Percentiles rank a stretch among this genome's conserved stretches.
phyloP scores from a whole-genome alignment of 139 green algal species.

The Chlorella sp. region DNA sequence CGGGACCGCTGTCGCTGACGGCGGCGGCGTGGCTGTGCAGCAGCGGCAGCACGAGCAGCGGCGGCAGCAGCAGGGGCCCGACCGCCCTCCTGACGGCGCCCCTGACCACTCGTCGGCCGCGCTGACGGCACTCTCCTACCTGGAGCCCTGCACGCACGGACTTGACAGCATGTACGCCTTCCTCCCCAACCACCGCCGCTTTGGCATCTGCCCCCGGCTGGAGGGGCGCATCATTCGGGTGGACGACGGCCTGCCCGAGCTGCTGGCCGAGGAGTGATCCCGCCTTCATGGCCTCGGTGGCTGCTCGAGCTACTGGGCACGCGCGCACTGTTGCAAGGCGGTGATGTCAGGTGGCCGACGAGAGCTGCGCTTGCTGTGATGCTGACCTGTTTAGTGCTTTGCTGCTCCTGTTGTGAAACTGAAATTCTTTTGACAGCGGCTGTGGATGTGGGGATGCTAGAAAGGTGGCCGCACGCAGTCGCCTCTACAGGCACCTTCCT shows the following conservation, averaged over 20 bases:
- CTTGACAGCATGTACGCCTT: conserved; percentile 38
- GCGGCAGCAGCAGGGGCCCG: background rate
- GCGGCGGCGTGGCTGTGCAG: background rate
- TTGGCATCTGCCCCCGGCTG: conserved; percentile 40
- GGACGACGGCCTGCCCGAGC: background rate
- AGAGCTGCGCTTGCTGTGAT: too few species aligned
- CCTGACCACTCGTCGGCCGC: background rate
- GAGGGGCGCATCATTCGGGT: conserved; percentile 53
- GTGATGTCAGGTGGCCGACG: too few species aligned
- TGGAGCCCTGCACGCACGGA: conserved; percentile 10
- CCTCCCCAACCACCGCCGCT: conserved; percentile 29
- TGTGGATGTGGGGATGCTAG: background rate
- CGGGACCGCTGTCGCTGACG: background rate
- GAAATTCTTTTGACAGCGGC: background rate
- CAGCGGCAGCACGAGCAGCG: background rate
- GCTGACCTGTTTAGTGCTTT: too few species aligned
- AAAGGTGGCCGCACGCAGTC: too few species aligned
- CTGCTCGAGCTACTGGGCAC: too few species aligned
- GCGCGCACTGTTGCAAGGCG: too few species aligned
- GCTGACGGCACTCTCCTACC: background rate
- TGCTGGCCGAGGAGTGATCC: background rate
- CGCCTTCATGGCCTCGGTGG: too few species aligned
- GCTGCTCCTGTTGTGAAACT: too few species aligned
- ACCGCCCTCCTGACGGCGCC: background rate
- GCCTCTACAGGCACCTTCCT: too few species aligned